These are phyloP conservation scores for Wickerhamomyces tratensis DNA, from an alignment of 805 yeast genomes.

Conservation along the genomic window DNA sequence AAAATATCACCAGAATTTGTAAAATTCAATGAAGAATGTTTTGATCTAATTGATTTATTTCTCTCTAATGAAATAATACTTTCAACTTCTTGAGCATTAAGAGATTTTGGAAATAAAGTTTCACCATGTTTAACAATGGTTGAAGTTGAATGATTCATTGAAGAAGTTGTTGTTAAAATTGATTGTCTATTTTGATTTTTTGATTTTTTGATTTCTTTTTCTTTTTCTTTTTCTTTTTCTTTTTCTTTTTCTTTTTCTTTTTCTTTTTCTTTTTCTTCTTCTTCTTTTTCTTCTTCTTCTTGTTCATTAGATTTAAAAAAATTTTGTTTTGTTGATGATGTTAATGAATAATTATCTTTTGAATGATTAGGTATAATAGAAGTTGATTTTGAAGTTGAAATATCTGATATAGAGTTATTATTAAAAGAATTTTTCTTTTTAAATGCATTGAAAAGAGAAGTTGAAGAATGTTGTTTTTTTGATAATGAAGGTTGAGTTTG, in stretches of 20 bases:
- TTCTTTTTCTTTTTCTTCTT: too few species aligned
- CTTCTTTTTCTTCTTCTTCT: too few species aligned
- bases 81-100: conserved; percentile 60
- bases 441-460: conserved; percentile 17
- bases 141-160: conserved; percentile 6
- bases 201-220: too few species aligned
- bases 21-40: conserved; percentile 9
- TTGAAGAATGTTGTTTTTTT: conserved; percentile 16
- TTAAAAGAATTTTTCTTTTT: conserved; percentile 2
- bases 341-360: background rate
- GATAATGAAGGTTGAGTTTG: conserved; percentile 1
- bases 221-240: too few species aligned
- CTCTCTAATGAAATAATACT: conserved; percentile 67
- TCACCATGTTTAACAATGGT: conserved; percentile 34
- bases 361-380: background rate
- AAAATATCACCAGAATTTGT: background rate
- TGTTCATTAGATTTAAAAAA: too few species aligned
- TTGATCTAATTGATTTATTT: conserved; percentile 48
- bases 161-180: background rate
- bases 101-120: conserved; percentile 60
- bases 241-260: too few species aligned
- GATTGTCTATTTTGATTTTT: too few species aligned
- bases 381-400: conserved; percentile 2
- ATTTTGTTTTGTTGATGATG: background rate
- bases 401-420: background rate